Evolutionary conservation across 192 early-diverging fungal species (phyloP), one percentile per base, ranked within the genome.

Genomic region (Coemansia sp.): DNA sequence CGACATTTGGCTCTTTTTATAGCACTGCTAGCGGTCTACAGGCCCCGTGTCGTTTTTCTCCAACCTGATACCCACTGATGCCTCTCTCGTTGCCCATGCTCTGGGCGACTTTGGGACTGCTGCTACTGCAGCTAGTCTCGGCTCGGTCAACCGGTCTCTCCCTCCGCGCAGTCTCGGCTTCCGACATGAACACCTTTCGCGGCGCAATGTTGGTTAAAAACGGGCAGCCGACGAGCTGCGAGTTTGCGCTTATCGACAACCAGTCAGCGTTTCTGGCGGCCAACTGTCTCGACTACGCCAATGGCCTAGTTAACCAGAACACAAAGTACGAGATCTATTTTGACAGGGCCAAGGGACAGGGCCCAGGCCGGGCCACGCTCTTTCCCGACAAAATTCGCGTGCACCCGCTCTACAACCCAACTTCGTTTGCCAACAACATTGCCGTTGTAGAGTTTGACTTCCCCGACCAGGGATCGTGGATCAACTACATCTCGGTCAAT

Each of bases 361-460:
- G 37, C 5, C 33, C 59, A 0, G 34, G 24, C 1, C 46, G 9
- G 1, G 35, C 61, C 28, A 24, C 36, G 20, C 59, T 70, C 4
- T 4, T 26, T 3, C 3, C 62, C 7, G 35, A 43, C n/a, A 39
- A 33, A 3, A 74, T 80, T 18, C 14, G 13, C 10, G 43, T 74
- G 21, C 77, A 80, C 38, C 67, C 77, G 18, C 13, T 33, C 8
- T 80, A 65, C 46, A 64, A 67, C 21, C 18, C 43, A 2, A 26
- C 36, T 0, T 68, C 68, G 1, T 67, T 80, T 23, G 72, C 71
- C 57, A 74, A 80, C 62, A 80, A 80, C 40, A 71, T 80, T 39
- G 78, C 78, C 3, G 21, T 71, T 0, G 53, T 76, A 37, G 48
- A 61, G 56, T 76, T 67, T n/a, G 26, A 31, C 13, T 50, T 48